These are phyloP conservation scores for Chloropicon primus DNA, from an alignment of 139 green algal genomes.

Conservation along the genomic window DNA sequence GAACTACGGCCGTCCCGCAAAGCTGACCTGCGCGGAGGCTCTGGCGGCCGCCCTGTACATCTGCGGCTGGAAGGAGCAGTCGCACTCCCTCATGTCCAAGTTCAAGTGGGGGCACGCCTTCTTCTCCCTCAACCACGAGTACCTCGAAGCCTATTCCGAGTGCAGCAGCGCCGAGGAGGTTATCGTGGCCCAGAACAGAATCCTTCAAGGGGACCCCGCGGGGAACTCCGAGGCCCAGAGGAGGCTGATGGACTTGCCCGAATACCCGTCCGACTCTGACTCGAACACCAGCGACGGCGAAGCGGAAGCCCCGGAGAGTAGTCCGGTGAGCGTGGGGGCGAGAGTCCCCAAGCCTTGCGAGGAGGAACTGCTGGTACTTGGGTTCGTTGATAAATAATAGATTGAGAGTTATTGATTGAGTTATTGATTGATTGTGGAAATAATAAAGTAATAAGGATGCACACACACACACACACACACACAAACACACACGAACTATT, in stretches of 20 bases:
- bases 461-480: too few relatives aligned
- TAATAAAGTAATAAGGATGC: too few relatives aligned
- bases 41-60: conserved; percentile 73
- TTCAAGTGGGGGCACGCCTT: conserved; percentile 78
- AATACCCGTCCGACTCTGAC: neutral
- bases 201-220: neutral
- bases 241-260: neutral
- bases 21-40: conserved; percentile 50
- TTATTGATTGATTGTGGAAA: too few relatives aligned
- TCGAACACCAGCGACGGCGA: neutral
- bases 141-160: conserved; percentile 67
- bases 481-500: too few relatives aligned
- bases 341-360: too few relatives aligned
- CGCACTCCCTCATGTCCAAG: conserved; percentile 17
- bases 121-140: conserved; percentile 67
- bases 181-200: conserved; percentile 51
- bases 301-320: neutral
- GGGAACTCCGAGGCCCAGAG: neutral
- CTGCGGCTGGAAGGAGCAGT: conserved; percentile 43
- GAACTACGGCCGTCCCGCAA: conserved; percentile 86
- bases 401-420: too few relatives aligned
- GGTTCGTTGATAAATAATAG: too few relatives aligned
- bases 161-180: conserved; percentile 62
- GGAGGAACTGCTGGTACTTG: too few relatives aligned
- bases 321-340: neutral